Base-by-base conservation (phyloP, 805 yeast species). In the Lachancea dasiensis region DNA sequence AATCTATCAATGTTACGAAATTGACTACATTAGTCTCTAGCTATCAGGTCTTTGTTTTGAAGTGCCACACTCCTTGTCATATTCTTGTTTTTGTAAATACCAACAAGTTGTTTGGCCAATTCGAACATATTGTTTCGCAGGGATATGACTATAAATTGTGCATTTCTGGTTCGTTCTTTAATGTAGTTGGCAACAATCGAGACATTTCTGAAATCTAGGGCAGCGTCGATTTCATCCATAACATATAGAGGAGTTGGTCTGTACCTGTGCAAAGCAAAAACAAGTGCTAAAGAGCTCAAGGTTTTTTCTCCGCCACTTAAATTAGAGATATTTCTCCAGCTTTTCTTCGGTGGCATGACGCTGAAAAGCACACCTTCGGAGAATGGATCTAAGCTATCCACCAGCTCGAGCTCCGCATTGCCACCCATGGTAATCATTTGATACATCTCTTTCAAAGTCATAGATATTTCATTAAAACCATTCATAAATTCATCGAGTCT, bases 381-480 rank as follows among this genome's bases (percentile, higher is more conserved):
- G 54, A 92, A 92, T n/a, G 98, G 98, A 62, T 92, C 97, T 56
- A 90, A 72, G 44, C 95, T 82, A 56, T 92, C 98, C 14, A 87
- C 97, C 31, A 90, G 70, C 59, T 92, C 99, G 24, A 92, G 69
- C 59, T 92, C 98, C 0, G 99, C 99, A 65, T 90, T 92, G 23
- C 99, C 99, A 19, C 98, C 98, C 94, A 90, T 87, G 1, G 98
- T 92, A 44, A 92, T 92, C 94, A 92, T 85, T 55, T 89, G 95
- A 54, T 92, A 92, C 97, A 92, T 89, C 52, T 86, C 96, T 58
- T 90, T 92, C 47, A 92, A 71, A 5, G 95, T 84, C 57, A 79
- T 68, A 1, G 97, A 86, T 20, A 92, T 92, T 15, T 78, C 71
- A 47, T 79, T 75, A 65, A 94, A 92, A 0, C 99, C 98, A 45